phyloP scores from a whole-genome alignment of 345 rosid species.

The Pistacia integerrima region DNA sequence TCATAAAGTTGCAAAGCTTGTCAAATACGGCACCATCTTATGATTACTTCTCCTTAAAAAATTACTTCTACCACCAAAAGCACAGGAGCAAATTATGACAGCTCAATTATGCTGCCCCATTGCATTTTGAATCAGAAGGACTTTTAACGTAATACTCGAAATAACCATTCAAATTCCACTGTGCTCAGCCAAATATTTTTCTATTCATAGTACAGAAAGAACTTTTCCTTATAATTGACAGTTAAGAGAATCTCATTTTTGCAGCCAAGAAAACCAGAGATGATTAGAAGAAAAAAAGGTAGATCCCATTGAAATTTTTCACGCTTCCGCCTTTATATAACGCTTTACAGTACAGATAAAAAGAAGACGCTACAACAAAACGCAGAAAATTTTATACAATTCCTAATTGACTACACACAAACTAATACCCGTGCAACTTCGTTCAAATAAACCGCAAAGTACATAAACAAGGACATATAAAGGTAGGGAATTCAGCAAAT shows the following conservation, averaged over 20 bases:
- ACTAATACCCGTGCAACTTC: not conserved
- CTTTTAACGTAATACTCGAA: not conserved
- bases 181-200: not conserved
- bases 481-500: constrained; percentile 3
- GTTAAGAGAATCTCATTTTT: not conserved
- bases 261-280: not conserved
- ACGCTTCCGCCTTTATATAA: not conserved
- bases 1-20: not conserved
- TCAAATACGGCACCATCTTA: not conserved
- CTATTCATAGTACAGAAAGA: not conserved
- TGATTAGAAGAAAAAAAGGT: not conserved
- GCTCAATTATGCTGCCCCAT: not conserved
- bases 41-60: not conserved
- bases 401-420: not conserved
- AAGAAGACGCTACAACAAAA: not conserved
- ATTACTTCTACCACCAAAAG: not conserved
- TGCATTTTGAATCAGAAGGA: not conserved
- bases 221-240: not conserved
- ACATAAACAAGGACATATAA: constrained; percentile 7
- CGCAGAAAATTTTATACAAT: constrained; percentile 10
- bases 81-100: not conserved
- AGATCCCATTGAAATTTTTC: not conserved
- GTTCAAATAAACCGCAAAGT: constrained; percentile 3
- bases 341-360: not conserved
- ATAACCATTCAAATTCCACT: not conserved